These are phyloP conservation scores for Thelonectria discophora DNA, from an alignment of 2,329 filamentous ascomycete genomes.

Conservation along the genomic window DNA sequence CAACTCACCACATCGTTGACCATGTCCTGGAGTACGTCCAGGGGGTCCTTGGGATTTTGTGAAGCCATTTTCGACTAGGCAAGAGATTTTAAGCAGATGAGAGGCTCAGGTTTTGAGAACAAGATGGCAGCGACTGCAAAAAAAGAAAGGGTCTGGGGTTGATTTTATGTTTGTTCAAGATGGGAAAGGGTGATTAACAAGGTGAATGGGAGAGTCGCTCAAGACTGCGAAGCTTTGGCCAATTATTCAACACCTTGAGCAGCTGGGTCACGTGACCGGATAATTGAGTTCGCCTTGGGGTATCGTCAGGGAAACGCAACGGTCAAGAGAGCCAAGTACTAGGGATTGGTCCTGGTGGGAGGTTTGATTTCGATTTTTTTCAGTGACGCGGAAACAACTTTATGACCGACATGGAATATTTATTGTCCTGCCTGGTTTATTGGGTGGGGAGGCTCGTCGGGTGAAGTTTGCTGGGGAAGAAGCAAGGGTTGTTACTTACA, in stretches of 20 bases:
- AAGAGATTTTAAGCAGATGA: neutral
- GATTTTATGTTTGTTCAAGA: neutral
- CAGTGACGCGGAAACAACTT: no score
- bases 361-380: no score
- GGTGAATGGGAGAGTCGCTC: neutral
- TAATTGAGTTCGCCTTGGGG: no score
- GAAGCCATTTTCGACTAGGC: conserved; percentile 44
- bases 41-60: conserved; percentile 49
- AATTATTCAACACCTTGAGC: neutral
- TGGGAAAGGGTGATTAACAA: neutral
- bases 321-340: no score
- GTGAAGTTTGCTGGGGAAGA: neutral
- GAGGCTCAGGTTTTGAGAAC: neutral
- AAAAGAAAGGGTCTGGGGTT: neutral
- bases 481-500: neutral
- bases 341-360: no score
- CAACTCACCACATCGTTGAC: conserved; percentile 64
- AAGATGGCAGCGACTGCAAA: neutral
- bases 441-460: neutral
- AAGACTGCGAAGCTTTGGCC: neutral
- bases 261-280: neutral
- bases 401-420: no score
- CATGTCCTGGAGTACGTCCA: conserved; percentile 61
- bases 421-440: neutral
- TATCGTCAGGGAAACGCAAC: no score